These are phyloP conservation scores for Gossypium rotundifolium DNA, from an alignment of 345 rosid genomes.

Conservation along the genomic window DNA sequence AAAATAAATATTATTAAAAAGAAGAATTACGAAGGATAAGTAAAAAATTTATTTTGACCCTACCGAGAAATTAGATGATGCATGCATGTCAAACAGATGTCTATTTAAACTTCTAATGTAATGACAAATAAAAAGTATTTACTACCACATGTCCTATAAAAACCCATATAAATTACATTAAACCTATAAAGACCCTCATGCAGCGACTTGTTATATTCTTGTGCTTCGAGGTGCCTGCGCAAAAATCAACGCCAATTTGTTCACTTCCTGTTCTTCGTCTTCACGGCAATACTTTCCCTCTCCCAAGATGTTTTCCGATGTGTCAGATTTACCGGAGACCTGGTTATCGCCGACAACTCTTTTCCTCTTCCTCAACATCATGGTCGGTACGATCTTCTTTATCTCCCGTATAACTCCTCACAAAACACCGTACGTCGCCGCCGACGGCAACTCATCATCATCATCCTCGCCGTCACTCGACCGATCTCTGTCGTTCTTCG, in stretches of 20 bases:
- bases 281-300: background rate
- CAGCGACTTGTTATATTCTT: too few species aligned
- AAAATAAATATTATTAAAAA: too few species aligned
- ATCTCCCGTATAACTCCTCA: background rate
- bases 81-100: too few species aligned
- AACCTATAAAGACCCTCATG: too few species aligned
- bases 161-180: too few species aligned
- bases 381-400: background rate
- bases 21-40: accelerated
- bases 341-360: background rate
- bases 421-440: background rate
- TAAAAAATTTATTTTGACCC: too few species aligned
- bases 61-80: too few species aligned
- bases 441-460: background rate
- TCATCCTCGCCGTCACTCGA: conserved; percentile 19
- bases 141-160: too few species aligned
- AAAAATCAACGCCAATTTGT: background rate
- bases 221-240: background rate
- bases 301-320: background rate
- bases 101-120: too few species aligned
- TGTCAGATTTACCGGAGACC: background rate
- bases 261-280: background rate
- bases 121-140: too few species aligned
- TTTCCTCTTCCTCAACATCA: background rate
- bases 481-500: conserved; percentile 46